phyloP scores from a whole-genome alignment of 805 yeast genomes.

The Ogataea dorogensis region DNA sequence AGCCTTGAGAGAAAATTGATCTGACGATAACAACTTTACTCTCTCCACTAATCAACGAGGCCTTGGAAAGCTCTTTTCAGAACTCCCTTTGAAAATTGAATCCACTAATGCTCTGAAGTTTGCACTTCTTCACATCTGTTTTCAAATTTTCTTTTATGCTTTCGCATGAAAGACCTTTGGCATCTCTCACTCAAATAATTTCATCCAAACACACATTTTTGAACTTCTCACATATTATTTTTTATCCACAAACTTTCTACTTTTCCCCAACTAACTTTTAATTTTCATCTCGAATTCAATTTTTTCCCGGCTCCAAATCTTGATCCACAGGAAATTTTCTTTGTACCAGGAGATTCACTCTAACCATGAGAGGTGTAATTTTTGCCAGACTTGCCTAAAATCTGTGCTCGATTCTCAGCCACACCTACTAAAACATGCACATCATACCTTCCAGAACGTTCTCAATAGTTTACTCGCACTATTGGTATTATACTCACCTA shows the following conservation, averaged over 20 bases:
- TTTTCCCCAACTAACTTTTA: no score
- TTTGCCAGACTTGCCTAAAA: no score
- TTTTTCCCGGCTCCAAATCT: not conserved
- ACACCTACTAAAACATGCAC: no score
- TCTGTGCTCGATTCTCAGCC: no score
- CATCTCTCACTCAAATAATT: slow-evolving; percentile 6
- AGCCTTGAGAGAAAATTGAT: slow-evolving; percentile 11
- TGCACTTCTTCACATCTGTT: slow-evolving; percentile 4
- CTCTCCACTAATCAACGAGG: slow-evolving; percentile 14
- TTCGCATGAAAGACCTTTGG: slow-evolving; percentile 8
- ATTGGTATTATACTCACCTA: no score
- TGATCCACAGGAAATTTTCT: slow-evolving; percentile 1
- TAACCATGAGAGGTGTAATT: no score
- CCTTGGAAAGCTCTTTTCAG: slow-evolving; percentile 9
- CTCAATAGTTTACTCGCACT: no score
- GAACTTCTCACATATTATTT: not conserved
- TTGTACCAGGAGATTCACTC: slow-evolving; percentile 1
- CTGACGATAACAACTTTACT: slow-evolving; percentile 11
- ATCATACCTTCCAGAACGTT: no score
- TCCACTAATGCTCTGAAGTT: slow-evolving; percentile 3
- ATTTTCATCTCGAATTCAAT: slow-evolving; percentile 2
- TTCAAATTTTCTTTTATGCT: slow-evolving; percentile 7
- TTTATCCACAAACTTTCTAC: no score
- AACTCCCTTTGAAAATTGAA: slow-evolving; percentile 6
- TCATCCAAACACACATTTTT: not conserved